Evolutionary conservation across 1,284 basidiomycete genomes (phyloP).

Genomic region (Meripilus lineatus): DNA sequence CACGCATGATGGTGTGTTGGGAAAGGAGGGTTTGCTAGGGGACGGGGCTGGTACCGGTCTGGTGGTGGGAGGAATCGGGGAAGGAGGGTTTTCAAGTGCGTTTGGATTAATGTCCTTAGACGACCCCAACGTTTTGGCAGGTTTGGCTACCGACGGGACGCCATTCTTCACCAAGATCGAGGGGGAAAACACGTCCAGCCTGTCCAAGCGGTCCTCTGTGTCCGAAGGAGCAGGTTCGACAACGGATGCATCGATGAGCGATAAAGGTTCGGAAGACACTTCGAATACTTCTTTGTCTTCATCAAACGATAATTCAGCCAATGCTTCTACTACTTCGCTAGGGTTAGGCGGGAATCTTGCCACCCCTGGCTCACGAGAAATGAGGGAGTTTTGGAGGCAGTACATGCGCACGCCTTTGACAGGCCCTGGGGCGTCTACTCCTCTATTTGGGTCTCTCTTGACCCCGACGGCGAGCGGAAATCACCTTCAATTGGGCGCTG

Average conservation of each 20-base stretch:
- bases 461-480: slow-evolving; percentile 24
- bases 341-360: slow-evolving; percentile 33
- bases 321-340: slow-evolving; percentile 3
- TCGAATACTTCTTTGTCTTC: slow-evolving; percentile 1
- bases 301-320: slow-evolving; percentile 16
- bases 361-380: slow-evolving; percentile 37
- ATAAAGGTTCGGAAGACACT: not conserved
- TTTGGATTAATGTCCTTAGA: slow-evolving; percentile 71
- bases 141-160: slow-evolving; percentile 47
- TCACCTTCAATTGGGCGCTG: slow-evolving; percentile 4
- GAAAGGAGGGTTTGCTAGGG: slow-evolving; percentile 4
- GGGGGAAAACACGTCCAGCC: not conserved
- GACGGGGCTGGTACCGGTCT: not conserved
- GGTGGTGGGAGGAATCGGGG: slow-evolving; percentile 17
- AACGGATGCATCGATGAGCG: not conserved
- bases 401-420: slow-evolving; percentile 69
- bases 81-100: slow-evolving; percentile 55
- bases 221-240: not conserved
- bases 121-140: slow-evolving; percentile 59
- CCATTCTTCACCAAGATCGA: slow-evolving; percentile 52
- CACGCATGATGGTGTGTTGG: too few relatives aligned
- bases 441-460: slow-evolving; percentile 18
- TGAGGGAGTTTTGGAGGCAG: slow-evolving; percentile 70
- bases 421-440: slow-evolving; percentile 30
- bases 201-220: not conserved